phyloP scores from a whole-genome alignment of 345 rosid species.

The Carallia pectinifolia region DNA sequence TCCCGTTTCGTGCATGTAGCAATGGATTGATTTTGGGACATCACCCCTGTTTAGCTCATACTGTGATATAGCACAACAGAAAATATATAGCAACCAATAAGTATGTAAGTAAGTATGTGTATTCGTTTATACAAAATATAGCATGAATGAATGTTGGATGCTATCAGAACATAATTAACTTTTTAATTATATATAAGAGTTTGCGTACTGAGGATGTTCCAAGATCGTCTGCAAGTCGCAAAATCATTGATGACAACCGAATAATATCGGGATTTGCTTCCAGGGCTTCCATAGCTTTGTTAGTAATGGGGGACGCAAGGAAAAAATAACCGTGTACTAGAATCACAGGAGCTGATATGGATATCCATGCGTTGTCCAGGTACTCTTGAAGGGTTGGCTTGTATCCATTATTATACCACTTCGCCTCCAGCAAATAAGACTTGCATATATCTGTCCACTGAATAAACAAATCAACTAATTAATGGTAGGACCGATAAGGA shows the following conservation, averaged over 20 bases:
- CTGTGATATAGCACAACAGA: slow-evolving; percentile 1
- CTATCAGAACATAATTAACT: too few species aligned
- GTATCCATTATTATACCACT: slow-evolving; percentile 3
- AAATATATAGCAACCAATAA: not conserved
- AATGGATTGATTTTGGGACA: slow-evolving; percentile 26
- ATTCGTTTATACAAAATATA: too few species aligned
- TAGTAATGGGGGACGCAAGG: not conserved
- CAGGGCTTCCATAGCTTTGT: not conserved
- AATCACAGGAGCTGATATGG: slow-evolving; percentile 10
- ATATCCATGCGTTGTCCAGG: slow-evolving; percentile 14
- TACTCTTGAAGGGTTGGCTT: slow-evolving; percentile 21
- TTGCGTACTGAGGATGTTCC: not conserved
- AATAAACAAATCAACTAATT: too few species aligned
- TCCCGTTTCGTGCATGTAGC: slow-evolving; percentile 16
- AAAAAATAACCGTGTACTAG: slow-evolving; percentile 1
- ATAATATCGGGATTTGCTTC: not conserved
- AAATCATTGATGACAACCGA: not conserved
- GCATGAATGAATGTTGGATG: too few species aligned
- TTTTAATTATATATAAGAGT: too few species aligned
- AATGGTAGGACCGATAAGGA: not conserved
- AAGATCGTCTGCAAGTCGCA: slow-evolving; percentile 1
- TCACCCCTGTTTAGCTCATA: slow-evolving; percentile 36
- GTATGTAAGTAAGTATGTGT: too few species aligned
- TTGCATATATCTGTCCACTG: slow-evolving; percentile 6
- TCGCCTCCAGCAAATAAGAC: not conserved